Evolutionary conservation across 1,284 basidiomycete genomes (phyloP), one percentile per base, ranked within the genome.

Genomic region (Ceratorhiza oryzae-sativae): DNA sequence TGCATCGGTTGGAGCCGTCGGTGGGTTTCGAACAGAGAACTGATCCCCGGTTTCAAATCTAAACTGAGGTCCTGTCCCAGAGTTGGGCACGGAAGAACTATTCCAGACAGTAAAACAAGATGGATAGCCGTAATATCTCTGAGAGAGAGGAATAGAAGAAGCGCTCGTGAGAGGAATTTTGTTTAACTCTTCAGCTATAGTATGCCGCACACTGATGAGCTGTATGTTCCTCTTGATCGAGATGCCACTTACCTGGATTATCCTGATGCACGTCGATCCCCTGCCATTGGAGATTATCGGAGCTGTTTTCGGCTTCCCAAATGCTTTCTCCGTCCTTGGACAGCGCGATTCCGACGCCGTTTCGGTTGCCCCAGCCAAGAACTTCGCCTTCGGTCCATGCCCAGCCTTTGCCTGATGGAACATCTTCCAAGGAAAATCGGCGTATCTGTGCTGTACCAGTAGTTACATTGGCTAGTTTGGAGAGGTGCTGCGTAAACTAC

Each of bases 391-490:
- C 71, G 32, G 77, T 56, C 80, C 79, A 83, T 23, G 73, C 71
- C 15, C 76, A 36, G n/a, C 76, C 45, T 8, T 73, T 55, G 6
- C 71, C 32, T 45, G 63, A 51, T 25, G 49, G 49, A 5, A 39
- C n/a, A 18, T 8, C 45, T 13, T 55, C 30, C 36, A 77, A 46
- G 18, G 61, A 59, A 63, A 76, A 79, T 45, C 78, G 75, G 3
- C 82, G 79, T 25, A 83, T 79, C 75, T 83, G 81, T 20, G 82
- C 82, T 18, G 81, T 81, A 12, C 82, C 82, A 45, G 81, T 81
- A 1, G 80, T 32, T 5, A 65, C 27, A 23, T 51, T 58, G 36
- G 71, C 63, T 68, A 45, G 12, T 27, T 32, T 6, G 23, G 6
- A 12, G 30, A 20, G 18, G 15, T 49, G 72, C 3, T 82, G 81